Conservation (phyloP, 1,284 basidiomycete genomes). For the Ustilago xerochloae region DNA sequence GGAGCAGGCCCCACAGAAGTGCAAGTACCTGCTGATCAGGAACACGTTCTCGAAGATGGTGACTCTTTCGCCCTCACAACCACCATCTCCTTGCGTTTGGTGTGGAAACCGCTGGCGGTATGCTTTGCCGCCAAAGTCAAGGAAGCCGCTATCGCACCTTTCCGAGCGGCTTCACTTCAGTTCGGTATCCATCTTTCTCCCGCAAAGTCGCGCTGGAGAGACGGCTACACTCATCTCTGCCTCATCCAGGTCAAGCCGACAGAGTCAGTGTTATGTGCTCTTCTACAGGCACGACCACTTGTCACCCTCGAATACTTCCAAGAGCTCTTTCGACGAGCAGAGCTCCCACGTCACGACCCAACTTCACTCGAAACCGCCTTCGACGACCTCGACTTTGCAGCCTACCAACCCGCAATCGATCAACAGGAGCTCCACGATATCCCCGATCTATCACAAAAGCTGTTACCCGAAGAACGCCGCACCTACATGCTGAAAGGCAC, state of each 20-base stretch:
- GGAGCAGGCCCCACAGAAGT: conserved; percentile 19
- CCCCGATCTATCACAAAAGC: conserved; percentile 18
- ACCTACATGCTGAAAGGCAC: conserved; percentile 51
- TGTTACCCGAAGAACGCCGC: conserved; percentile 27
- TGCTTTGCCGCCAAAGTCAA: conserved; percentile 47
- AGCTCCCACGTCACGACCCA: conserved; percentile 36
- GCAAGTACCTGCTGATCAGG: conserved; percentile 28
- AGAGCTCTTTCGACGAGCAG: conserved; percentile 41
- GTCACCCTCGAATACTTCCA: conserved; percentile 43
- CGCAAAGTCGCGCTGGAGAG: conserved; percentile 37
- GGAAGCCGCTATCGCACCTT: conserved; percentile 24
- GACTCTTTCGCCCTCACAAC: conserved; percentile 44
- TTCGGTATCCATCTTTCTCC: conserved; percentile 43
- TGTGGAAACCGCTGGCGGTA: conserved; percentile 39
- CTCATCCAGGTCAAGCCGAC: conserved; percentile 44
- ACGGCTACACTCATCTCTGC: conserved; percentile 51
- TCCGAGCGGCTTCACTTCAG: conserved; percentile 10
- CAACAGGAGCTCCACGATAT: conserved; percentile 34
- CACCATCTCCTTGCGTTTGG: conserved; percentile 42
- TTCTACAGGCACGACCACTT: conserved; percentile 33
- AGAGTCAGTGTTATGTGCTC: conserved; percentile 38
- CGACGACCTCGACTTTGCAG: conserved; percentile 22
- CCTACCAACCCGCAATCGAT: conserved; percentile 37
- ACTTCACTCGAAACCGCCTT: conserved; percentile 41
- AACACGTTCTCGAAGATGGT: conserved; percentile 27